Percentiles rank a stretch among this genome's conserved stretches.
These are phyloP conservation scores for Cordyceps javanica DNA, from an alignment of 2,329 filamentous ascomycete genomes.

Conservation along the genomic window DNA sequence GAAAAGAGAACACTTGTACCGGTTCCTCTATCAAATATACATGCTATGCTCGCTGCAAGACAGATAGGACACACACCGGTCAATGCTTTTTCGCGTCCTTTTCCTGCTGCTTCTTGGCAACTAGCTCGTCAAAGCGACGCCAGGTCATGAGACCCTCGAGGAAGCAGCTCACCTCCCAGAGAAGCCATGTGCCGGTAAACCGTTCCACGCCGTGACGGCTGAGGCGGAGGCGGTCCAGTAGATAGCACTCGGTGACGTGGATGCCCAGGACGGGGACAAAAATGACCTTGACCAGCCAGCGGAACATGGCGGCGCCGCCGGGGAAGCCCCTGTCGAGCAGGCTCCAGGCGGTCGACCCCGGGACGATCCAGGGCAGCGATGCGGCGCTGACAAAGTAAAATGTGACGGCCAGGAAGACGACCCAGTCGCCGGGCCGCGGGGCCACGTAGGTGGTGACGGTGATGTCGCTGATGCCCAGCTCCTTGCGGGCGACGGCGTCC, in stretches of 20 bases:
- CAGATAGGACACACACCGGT: background rate
- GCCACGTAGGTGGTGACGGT: slow-evolving; percentile 34
- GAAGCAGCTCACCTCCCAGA: slow-evolving; percentile 48
- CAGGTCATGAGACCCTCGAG: slow-evolving; percentile 49
- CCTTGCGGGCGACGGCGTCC: slow-evolving; percentile 48
- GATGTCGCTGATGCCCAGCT: slow-evolving; percentile 52
- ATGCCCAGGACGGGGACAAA: slow-evolving; percentile 54
- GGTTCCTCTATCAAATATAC: background rate
- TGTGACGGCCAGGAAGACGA: slow-evolving; percentile 48
- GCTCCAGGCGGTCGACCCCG: slow-evolving; percentile 44
- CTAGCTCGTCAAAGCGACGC: slow-evolving; percentile 36
- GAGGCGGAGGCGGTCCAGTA: slow-evolving; percentile 44
- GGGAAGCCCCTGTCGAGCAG: slow-evolving; percentile 47
- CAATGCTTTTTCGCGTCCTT: slow-evolving; percentile 32
- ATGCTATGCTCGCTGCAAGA: background rate
- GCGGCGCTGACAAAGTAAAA: slow-evolving; percentile 50
- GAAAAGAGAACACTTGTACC: background rate
- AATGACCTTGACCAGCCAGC: slow-evolving; percentile 53
- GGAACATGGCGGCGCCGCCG: slow-evolving; percentile 51
- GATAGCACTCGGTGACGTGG: slow-evolving; percentile 58
- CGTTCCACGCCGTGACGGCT: slow-evolving; percentile 40
- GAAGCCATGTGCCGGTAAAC: slow-evolving; percentile 44
- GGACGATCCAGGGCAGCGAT: slow-evolving; percentile 41
- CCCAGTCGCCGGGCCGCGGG: slow-evolving; percentile 39
- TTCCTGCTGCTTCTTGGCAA: slow-evolving; percentile 30